Evolutionary conservation across 2,329 filamentous ascomycete genomes (phyloP).

Genomic region (Xylaria sp.): DNA sequence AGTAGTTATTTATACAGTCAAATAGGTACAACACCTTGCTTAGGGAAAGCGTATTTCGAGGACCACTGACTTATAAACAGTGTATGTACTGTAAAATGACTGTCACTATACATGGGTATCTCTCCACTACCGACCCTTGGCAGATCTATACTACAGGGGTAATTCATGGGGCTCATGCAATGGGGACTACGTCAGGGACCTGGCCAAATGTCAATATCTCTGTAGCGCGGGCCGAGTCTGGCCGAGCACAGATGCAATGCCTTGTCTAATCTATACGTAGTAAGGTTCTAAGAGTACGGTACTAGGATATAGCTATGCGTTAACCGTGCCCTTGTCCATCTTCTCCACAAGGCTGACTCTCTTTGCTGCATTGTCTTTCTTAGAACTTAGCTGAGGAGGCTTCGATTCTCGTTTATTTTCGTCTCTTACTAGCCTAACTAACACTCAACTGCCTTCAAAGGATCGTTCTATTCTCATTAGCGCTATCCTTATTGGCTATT

Average conservation of each 20-base stretch:
- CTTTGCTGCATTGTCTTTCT: not conserved
- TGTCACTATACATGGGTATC: no score
- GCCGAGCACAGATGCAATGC: no score
- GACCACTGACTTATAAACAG: no score
- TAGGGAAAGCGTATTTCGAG: no score
- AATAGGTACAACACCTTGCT: no score
- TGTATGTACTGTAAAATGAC: no score
- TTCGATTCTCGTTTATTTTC: conserved; percentile 1
- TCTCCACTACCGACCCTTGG: not conserved
- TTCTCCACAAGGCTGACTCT: not conserved
- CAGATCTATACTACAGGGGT: not conserved
- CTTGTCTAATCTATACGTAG: no score
- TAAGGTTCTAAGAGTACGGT: no score
- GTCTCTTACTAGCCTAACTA: not conserved
- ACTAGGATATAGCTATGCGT: not conserved
- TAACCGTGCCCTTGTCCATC: not conserved
- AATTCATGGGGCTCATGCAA: not conserved
- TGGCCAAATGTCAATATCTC: not conserved
- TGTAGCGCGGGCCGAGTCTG: no score
- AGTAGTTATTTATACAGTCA: no score
- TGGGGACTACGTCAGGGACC: not conserved
- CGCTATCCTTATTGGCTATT: not conserved
- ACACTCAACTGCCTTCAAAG: no score
- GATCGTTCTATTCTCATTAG: not conserved
- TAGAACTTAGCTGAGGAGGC: not conserved